Evolutionary conservation across 129 eudicot species (phyloP).

Genomic region (Pulicaria dysenterica): DNA sequence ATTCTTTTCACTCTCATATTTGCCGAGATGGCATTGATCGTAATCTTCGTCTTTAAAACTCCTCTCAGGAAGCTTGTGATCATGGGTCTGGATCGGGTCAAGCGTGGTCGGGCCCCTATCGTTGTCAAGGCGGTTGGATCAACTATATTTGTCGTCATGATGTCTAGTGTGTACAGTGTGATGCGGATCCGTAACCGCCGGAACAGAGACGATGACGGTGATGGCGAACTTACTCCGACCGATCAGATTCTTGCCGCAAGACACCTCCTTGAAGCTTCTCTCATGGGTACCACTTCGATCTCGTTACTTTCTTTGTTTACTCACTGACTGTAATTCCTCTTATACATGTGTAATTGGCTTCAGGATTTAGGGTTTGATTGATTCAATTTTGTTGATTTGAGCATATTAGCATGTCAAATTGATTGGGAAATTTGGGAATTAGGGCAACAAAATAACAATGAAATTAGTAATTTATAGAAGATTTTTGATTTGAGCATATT

Average conservation of each 20-base stretch:
- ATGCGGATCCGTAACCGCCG: slow-evolving; percentile 53
- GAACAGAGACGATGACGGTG: slow-evolving; percentile 49
- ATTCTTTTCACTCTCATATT: slow-evolving; percentile 54
- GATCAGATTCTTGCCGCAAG: slow-evolving; percentile 69
- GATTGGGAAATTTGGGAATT: neutral
- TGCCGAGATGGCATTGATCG: slow-evolving; percentile 54
- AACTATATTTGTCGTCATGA: slow-evolving; percentile 53
- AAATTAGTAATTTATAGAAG: neutral
- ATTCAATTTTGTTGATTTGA: slow-evolving; percentile 1
- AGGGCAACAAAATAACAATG: neutral
- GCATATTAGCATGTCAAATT: neutral
- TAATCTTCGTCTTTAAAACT: slow-evolving; percentile 68
- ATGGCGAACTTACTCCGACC: slow-evolving; percentile 65
- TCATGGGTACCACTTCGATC: slow-evolving; percentile 52
- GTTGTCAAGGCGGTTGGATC: slow-evolving; percentile 66
- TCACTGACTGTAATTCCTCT: neutral
- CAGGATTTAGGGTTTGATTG: slow-evolving; percentile 21
- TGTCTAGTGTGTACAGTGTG: slow-evolving; percentile 46
- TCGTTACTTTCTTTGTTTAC: neutral
- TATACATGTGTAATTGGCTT: neutral
- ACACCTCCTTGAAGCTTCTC: slow-evolving; percentile 75
- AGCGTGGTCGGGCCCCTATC: slow-evolving; percentile 73
- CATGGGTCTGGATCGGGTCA: slow-evolving; percentile 66
- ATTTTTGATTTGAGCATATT: too few species aligned
- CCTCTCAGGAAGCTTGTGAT: slow-evolving; percentile 72